Base-by-base conservation (phyloP, 1,284 basidiomycete genomes). In the Trichosporon ovoides region DNA sequence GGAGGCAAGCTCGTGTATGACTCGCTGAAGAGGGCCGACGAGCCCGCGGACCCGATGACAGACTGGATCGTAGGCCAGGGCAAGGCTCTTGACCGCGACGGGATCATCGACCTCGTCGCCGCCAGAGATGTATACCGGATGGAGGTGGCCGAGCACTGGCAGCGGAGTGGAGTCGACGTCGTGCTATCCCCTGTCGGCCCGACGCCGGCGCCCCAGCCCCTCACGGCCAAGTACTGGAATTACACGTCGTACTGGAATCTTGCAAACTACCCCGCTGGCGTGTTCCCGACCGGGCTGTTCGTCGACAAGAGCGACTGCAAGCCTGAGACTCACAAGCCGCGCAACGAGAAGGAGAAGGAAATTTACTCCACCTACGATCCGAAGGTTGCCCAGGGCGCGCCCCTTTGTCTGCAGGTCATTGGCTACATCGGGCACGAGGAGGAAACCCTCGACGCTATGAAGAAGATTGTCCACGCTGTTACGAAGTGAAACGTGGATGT, bases 191-290 rank as follows among this genome's bases (percentile, higher is more conserved):
- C 75, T 0, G 65, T 63, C 3, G 66, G 66, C 0, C 70, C 71
- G 6, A 67, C 69, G n/a, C 70, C 74, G 1, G 73, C 75, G 0
- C 69, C 70, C 1, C 60, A 58, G 24, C 60, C 70, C 37, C 68
- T 68, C n/a, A 74, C 72, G 3, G 59, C 68, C 33, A 68, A 64
- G 56, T 72, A 76, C 59, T 74, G 70, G 64, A 63, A 64, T 38
- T 88, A 87, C 66, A 88, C 87, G 0, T 79, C 79, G 67, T 63
- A 84, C 43, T 88, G 83, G 81, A 90, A 89, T 68, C 70, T 80
- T 5, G 80, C 87, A 28, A 87, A 90, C 68, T 88, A 85, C 65
- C 80, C 87, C 0, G 80, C 82, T 1, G 78, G 83, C n/a, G 77
- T 83, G 6, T 81, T 91, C 60, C 89, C 89, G 0, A 85, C 85